Conservation (phyloP, 768 basidiomycete species). For the Mycena galopus region DNA sequence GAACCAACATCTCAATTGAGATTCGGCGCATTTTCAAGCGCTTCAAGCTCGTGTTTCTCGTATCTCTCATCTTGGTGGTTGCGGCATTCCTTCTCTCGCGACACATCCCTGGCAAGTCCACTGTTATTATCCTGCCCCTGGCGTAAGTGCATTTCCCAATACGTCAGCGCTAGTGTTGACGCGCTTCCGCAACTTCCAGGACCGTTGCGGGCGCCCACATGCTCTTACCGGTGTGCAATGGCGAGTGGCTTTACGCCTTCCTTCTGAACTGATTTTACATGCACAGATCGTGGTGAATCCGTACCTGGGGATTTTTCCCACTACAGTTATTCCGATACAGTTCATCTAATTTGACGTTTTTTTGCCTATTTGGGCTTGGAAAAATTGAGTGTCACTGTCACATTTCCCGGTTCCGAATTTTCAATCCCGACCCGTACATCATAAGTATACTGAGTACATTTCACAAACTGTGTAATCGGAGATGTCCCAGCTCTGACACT, state of each 20-base stretch:
- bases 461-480: too few species aligned
- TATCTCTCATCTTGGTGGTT: slow-evolving; percentile 60
- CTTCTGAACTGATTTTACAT: slow-evolving; percentile 5
- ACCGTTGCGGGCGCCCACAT: slow-evolving; percentile 77
- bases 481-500: too few species aligned
- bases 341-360: too few species aligned
- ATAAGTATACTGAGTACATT: too few species aligned
- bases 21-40: slow-evolving; percentile 86
- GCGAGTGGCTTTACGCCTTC: slow-evolving; percentile 21
- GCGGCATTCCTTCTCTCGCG: slow-evolving; percentile 50
- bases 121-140: slow-evolving; percentile 85
- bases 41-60: slow-evolving; percentile 75
- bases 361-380: too few species aligned
- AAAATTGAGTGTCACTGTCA: too few species aligned
- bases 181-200: slow-evolving; percentile 44
- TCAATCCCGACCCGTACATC: too few species aligned
- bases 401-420: too few species aligned
- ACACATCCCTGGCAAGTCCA: slow-evolving; percentile 69
- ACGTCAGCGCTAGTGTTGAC: slow-evolving; percentile 6
- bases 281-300: slow-evolving; percentile 88
- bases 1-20: slow-evolving; percentile 92
- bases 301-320: slow-evolving; percentile 87
- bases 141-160: slow-evolving; percentile 60
- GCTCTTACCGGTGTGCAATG: slow-evolving; percentile 73
- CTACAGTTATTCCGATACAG: too few species aligned